Percentiles rank a stretch among this genome's conserved stretches.
These are phyloP conservation scores for Fraxinus platypoda DNA, from an alignment of 305 asterid genomes.

Conservation along the genomic window DNA sequence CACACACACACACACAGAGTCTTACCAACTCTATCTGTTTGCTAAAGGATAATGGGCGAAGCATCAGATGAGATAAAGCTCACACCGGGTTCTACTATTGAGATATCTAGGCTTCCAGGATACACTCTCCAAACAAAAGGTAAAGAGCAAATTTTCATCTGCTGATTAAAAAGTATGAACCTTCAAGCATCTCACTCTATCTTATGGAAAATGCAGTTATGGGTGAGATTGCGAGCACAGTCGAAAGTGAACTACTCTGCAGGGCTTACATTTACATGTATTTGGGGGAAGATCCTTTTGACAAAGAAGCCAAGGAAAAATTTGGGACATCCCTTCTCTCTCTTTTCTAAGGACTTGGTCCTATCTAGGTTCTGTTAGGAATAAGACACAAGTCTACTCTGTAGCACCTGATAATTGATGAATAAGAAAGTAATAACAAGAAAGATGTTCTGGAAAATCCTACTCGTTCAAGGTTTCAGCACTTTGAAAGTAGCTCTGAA, in stretches of 20 bases:
- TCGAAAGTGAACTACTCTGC: slow-evolving; percentile 71
- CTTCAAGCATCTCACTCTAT: slow-evolving; percentile 18
- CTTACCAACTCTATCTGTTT: slow-evolving; percentile 23
- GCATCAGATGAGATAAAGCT: slow-evolving; percentile 66
- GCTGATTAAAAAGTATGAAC: background rate
- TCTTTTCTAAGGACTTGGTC: slow-evolving; percentile 39
- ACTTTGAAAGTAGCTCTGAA: slow-evolving; percentile 16
- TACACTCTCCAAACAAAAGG: slow-evolving; percentile 71
- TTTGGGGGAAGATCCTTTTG: slow-evolving; percentile 73
- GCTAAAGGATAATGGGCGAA: slow-evolving; percentile 71
- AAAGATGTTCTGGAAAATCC: slow-evolving; percentile 11
- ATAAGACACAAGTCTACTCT: slow-evolving; percentile 33
- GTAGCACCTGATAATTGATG: slow-evolving; percentile 33
- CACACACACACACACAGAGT: background rate
- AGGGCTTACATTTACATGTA: slow-evolving; percentile 66
- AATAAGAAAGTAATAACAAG: slow-evolving; percentile 32
- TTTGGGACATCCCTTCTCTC: slow-evolving; percentile 60
- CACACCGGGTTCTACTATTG: slow-evolving; percentile 59
- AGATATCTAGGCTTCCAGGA: slow-evolving; percentile 74
- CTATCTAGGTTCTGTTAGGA: slow-evolving; percentile 24
- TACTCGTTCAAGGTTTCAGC: background rate
- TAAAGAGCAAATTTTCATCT: slow-evolving; percentile 17
- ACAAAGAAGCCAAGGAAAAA: slow-evolving; percentile 73
- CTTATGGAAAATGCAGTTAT: slow-evolving; percentile 46
- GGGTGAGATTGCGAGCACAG: slow-evolving; percentile 63